Conservation (phyloP, 73 alveolate species). For the Paramecium sonneborni region DNA sequence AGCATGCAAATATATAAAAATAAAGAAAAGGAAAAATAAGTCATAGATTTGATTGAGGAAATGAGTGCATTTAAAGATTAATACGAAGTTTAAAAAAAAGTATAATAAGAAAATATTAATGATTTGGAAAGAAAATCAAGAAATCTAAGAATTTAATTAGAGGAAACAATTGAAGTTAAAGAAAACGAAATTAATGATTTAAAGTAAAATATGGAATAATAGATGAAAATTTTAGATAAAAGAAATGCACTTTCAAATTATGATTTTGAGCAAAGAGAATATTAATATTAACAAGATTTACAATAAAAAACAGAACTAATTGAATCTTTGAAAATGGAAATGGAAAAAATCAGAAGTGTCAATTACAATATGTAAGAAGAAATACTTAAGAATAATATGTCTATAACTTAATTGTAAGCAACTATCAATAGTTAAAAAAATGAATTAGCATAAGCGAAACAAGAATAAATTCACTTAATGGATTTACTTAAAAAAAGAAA, state of each 20-base stretch:
- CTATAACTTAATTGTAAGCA: background rate
- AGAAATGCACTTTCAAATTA: background rate
- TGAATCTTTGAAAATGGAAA: slow-evolving; percentile 11
- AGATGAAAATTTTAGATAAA: slow-evolving; percentile 37
- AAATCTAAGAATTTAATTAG: background rate
- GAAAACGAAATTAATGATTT: slow-evolving; percentile 41
- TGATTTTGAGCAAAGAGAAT: slow-evolving; percentile 54
- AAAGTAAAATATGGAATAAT: slow-evolving; percentile 24
- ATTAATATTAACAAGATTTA: background rate
- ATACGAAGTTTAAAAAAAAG: slow-evolving; percentile 46
- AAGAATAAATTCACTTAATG: background rate
- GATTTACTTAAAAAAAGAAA: slow-evolving; percentile 40
- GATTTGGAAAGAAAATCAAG: slow-evolving; percentile 20
- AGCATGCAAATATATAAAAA: background rate
- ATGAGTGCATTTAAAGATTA: slow-evolving; percentile 42
- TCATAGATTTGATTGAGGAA: slow-evolving; percentile 17
- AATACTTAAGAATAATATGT: background rate
- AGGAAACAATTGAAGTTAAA: slow-evolving; percentile 5
- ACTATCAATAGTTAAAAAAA: background rate
- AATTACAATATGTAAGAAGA: slow-evolving; percentile 42
- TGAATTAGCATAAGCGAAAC: slow-evolving; percentile 18
- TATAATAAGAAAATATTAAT: background rate
- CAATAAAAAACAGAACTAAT: background rate
- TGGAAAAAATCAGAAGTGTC: slow-evolving; percentile 47
- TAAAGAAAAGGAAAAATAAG: slow-evolving; percentile 39